Conservation (phyloP, 257 asterid genomes). For the Nyctanthes arbortristis region DNA sequence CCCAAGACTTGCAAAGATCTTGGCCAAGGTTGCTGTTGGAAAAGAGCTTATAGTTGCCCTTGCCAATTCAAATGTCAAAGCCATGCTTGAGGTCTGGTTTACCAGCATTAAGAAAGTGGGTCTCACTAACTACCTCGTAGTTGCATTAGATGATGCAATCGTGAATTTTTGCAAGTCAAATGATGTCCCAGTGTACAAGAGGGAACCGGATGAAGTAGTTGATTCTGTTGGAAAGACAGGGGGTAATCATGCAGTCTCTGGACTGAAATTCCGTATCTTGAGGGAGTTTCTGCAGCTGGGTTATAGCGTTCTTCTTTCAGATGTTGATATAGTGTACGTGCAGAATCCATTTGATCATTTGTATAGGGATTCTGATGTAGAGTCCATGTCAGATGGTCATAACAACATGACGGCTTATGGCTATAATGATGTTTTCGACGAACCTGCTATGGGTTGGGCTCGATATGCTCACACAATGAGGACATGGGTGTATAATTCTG, state of each 20-base stretch:
- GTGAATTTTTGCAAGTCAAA: slow-evolving; percentile 45
- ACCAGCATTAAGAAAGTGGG: slow-evolving; percentile 53
- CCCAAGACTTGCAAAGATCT: slow-evolving; percentile 57
- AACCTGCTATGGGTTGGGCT: slow-evolving; percentile 69
- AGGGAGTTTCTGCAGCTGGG: slow-evolving; percentile 71
- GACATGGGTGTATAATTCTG: slow-evolving; percentile 70
- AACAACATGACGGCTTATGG: slow-evolving; percentile 64
- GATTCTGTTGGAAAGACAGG: slow-evolving; percentile 51
- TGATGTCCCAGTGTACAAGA: slow-evolving; percentile 46
- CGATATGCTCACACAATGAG: slow-evolving; percentile 60
- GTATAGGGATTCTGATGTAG: slow-evolving; percentile 66
- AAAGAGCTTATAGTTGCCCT: slow-evolving; percentile 62
- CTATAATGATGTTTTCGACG: slow-evolving; percentile 51
- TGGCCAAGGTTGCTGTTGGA: slow-evolving; percentile 46
- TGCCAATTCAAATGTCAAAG: slow-evolving; percentile 57
- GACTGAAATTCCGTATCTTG: slow-evolving; percentile 56
- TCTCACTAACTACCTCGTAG: slow-evolving; percentile 56
- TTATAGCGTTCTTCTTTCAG: slow-evolving; percentile 66
- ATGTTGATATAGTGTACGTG: slow-evolving; percentile 62
- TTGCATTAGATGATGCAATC: slow-evolving; percentile 59
- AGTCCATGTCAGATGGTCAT: slow-evolving; percentile 75
- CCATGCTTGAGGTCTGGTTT: slow-evolving; percentile 57
- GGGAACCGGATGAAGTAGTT: slow-evolving; percentile 35
- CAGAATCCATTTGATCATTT: slow-evolving; percentile 59
- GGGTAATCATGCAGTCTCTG: slow-evolving; percentile 65